phyloP scores from a whole-genome alignment of 495 filamentous ascomycete genomes.

The Aspergillus olivimuriae region DNA sequence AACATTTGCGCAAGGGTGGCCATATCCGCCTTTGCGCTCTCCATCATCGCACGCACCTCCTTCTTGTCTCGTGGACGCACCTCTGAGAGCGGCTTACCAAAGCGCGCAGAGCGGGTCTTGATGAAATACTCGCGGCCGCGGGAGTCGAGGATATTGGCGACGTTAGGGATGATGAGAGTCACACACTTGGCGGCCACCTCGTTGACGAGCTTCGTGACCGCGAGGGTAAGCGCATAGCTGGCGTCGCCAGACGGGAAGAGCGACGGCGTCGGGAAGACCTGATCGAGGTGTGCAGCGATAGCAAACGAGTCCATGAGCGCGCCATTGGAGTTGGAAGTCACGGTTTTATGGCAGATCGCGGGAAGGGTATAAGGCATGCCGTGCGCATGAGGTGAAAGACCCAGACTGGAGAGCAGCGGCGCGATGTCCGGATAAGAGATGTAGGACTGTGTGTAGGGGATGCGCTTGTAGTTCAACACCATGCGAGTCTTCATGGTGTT shows the following conservation, averaged over 20 bases:
- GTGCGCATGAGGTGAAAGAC: conserved; percentile 17
- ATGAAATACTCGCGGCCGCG: conserved; percentile 27
- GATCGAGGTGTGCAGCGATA: conserved; percentile 32
- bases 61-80: conserved; percentile 15
- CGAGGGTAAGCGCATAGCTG: conserved; percentile 16
- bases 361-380: conserved; percentile 31
- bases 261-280: conserved; percentile 22
- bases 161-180: conserved; percentile 7
- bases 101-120: conserved; percentile 20
- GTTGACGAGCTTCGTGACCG: conserved; percentile 11
- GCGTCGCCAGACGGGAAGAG: conserved; percentile 19
- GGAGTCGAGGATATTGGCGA: conserved; percentile 20
- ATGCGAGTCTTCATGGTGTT: conserved; percentile 35
- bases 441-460: conserved; percentile 36
- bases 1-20: conserved; percentile 13
- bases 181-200: neutral
- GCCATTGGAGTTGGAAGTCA: conserved; percentile 20
- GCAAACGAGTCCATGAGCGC: conserved; percentile 35
- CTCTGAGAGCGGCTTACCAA: conserved; percentile 27
- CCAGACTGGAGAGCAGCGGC: conserved; percentile 21
- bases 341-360: conserved; percentile 26
- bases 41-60: conserved; percentile 1
- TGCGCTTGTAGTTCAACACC: conserved; percentile 35
- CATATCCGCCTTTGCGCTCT: conserved; percentile 10
- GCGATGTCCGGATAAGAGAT: conserved; percentile 39